These are phyloP conservation scores for Actinidia arguta DNA, from an alignment of 179 eudicot genomes.

Conservation along the genomic window DNA sequence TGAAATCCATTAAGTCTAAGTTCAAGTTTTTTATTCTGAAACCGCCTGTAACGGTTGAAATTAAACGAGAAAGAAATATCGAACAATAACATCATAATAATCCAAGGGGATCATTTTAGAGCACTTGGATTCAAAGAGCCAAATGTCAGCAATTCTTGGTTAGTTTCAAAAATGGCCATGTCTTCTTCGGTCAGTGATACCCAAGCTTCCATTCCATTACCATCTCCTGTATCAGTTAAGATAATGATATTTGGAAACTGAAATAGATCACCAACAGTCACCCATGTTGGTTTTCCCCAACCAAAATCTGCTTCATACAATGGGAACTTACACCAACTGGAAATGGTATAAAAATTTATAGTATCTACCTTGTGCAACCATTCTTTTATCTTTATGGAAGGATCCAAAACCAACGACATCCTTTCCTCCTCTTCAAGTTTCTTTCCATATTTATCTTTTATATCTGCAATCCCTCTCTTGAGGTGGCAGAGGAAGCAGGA, in stretches of 20 bases:
- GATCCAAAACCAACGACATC: not conserved
- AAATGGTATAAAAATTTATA: not conserved
- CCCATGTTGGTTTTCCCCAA: not conserved
- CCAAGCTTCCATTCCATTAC: slow-evolving; percentile 9
- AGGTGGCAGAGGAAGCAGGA: slow-evolving; percentile 17
- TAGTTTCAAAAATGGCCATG: not conserved
- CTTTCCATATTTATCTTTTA: slow-evolving; percentile 32
- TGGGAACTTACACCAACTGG: not conserved
- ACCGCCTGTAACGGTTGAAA: no score
- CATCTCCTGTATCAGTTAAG: not conserved
- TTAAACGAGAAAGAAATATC: no score
- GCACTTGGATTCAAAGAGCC: no score
- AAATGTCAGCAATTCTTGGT: slow-evolving; percentile 1
- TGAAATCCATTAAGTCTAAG: no score
- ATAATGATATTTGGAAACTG: not conserved
- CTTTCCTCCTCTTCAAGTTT: slow-evolving; percentile 11
- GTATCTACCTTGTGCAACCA: not conserved
- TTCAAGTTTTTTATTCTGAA: no score
- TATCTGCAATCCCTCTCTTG: slow-evolving; percentile 13
- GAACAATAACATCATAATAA: no score
- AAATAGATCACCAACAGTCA: not conserved
- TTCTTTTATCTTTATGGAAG: no score
- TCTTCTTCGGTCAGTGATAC: not conserved
- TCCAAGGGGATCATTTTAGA: no score
- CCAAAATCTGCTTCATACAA: not conserved